These are phyloP conservation scores for Neophaeococcomyces mojaviensis DNA, from an alignment of 2,329 filamentous ascomycete genomes.

Conservation along the genomic window DNA sequence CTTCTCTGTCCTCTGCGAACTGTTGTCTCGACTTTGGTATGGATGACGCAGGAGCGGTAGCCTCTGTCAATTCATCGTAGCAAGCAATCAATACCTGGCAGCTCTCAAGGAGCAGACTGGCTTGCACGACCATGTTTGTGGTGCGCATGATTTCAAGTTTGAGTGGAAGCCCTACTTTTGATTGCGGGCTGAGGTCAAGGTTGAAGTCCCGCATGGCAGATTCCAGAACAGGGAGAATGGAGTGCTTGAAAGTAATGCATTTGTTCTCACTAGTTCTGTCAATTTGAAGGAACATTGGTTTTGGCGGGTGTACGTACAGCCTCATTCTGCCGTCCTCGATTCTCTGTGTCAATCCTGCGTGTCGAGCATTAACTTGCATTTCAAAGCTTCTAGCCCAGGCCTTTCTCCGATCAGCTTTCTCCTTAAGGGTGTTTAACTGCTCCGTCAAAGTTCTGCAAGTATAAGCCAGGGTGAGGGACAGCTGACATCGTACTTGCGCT, in stretches of 20 bases:
- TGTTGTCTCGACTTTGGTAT: not conserved
- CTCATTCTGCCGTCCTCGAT: not conserved
- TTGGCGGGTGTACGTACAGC: not conserved
- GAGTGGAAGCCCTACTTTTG: not conserved
- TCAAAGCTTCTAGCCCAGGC: not conserved
- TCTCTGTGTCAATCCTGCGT: not conserved
- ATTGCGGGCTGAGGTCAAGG: not conserved
- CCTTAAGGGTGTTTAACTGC: not conserved
- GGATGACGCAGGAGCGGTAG: not conserved
- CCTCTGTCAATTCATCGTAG: not conserved
- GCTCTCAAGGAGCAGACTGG: not conserved
- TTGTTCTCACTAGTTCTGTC: not conserved
- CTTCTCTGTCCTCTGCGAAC: not conserved
- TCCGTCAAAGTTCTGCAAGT: not conserved
- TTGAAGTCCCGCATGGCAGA: conserved; percentile 1
- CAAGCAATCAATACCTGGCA: not conserved
- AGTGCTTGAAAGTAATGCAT: not conserved
- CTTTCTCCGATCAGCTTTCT: not conserved
- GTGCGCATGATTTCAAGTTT: not conserved
- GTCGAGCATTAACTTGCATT: not conserved
- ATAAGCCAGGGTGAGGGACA: not conserved
- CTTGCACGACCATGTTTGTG: not conserved
- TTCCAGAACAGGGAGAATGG: not conserved
- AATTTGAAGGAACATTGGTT: not conserved
- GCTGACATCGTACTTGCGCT: not conserved